phyloP scores from a whole-genome alignment of 306 rosid genomes.

The Ammopiptanthus mongolicus region DNA sequence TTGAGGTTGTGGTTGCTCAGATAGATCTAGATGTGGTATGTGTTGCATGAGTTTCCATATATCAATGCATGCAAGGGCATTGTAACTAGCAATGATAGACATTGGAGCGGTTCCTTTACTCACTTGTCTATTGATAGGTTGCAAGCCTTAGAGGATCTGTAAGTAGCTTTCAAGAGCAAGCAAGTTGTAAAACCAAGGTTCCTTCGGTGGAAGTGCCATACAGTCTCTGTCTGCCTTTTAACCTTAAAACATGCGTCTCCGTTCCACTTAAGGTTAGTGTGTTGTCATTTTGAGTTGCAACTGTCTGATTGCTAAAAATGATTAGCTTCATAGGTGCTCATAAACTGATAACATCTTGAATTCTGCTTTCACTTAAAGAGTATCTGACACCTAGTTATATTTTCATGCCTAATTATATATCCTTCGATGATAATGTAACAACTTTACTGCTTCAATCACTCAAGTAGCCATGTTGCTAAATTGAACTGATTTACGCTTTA shows the following conservation, averaged over 20 bases:
- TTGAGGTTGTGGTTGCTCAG: slow-evolving; percentile 80
- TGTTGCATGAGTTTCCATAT: slow-evolving; percentile 9
- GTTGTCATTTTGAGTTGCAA: slow-evolving; percentile 15
- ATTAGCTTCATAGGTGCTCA: neutral
- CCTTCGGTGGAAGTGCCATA: slow-evolving; percentile 65
- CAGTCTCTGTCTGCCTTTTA: slow-evolving; percentile 70
- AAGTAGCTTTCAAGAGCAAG: slow-evolving; percentile 98
- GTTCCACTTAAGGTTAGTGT: slow-evolving; percentile 69
- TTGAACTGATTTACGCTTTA: slow-evolving; percentile 22
- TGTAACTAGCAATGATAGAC: slow-evolving; percentile 1
- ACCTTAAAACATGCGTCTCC: slow-evolving; percentile 59
- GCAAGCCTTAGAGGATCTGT: slow-evolving; percentile 94
- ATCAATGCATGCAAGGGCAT: neutral
- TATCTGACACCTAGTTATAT: neutral
- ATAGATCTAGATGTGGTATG: slow-evolving; percentile 93
- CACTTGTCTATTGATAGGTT: slow-evolving; percentile 52
- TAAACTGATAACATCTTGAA: slow-evolving; percentile 2
- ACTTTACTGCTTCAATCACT: neutral
- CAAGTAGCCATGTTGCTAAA: slow-evolving; percentile 18
- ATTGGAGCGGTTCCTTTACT: neutral
- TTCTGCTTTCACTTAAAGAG: neutral
- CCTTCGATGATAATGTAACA: neutral
- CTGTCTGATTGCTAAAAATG: slow-evolving; percentile 9
- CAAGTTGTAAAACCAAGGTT: slow-evolving; percentile 78
- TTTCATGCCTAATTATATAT: neutral